Conservation (phyloP, 2,329 filamentous ascomycete genomes). For the Cytospora piceicola region DNA sequence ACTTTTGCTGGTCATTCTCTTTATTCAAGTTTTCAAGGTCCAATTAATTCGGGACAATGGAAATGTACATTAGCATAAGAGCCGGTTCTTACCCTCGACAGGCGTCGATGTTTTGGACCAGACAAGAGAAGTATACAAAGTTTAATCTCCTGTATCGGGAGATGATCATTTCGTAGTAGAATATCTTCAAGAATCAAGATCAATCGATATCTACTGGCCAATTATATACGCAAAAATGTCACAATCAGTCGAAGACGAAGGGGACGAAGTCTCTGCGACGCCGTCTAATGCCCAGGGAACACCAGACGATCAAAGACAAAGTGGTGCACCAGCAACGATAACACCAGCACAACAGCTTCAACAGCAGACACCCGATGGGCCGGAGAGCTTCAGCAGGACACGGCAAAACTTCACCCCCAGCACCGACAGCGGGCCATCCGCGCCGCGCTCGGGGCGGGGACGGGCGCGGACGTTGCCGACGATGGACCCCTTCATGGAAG, state of each 20-base stretch:
- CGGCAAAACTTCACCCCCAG: background rate
- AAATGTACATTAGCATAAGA: slow-evolving; percentile 20
- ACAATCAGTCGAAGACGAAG: background rate
- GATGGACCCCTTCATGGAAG: background rate
- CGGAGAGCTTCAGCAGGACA: background rate
- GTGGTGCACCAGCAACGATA: background rate
- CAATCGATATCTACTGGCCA: background rate
- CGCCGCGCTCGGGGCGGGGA: too few relatives aligned
- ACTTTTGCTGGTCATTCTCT: slow-evolving; percentile 15
- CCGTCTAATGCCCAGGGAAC: background rate
- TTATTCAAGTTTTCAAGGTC: slow-evolving; percentile 1
- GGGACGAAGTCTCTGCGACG: background rate
- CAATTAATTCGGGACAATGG: slow-evolving; percentile 20
- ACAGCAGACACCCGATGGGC: background rate
- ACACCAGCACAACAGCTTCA: background rate
- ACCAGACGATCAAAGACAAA: background rate
- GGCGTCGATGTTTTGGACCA: background rate
- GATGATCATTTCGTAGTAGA: background rate
- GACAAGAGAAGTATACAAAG: background rate
- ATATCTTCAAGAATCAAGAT: background rate
- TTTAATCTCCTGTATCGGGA: background rate
- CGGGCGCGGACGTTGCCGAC: too few relatives aligned
- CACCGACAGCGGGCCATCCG: background rate
- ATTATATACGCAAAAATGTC: background rate
- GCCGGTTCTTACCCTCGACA: background rate